Conservation (phyloP, 257 asterid genomes). For the Cruciata laevipes region DNA sequence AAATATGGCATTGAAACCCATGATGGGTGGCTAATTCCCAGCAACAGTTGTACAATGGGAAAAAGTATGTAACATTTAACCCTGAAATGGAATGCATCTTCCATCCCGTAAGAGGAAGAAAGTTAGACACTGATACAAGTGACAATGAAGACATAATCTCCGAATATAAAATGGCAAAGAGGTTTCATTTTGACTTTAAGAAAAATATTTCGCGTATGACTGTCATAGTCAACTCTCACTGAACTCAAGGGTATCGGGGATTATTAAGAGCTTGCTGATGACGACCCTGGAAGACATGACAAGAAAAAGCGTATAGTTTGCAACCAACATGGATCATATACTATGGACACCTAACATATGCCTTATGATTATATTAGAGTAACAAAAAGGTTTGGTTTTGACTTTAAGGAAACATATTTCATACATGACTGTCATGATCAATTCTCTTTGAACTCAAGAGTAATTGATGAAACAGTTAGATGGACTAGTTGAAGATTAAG, state of each 20-base stretch:
- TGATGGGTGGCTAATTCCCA: constrained; percentile 20
- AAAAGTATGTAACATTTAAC: constrained; percentile 8
- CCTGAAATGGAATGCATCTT: constrained; percentile 15
- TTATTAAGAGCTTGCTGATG: not conserved
- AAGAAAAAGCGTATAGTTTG: not conserved
- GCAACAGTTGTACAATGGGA: constrained; percentile 19
- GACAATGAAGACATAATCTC: not conserved
- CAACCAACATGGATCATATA: not conserved
- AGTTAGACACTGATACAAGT: not conserved
- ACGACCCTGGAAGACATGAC: not conserved
- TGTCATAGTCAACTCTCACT: not conserved
- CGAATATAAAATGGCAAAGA: not conserved
- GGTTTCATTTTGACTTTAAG: not conserved
- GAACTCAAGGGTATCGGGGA: not conserved
- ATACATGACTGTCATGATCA: not conserved
- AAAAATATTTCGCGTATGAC: not conserved
- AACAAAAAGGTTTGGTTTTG: not conserved
- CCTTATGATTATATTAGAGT: not conserved
- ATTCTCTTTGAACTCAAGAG: not conserved
- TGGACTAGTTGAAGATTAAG: not conserved
- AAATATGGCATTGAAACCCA: constrained; percentile 23
- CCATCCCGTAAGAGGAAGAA: not conserved
- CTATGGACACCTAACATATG: not conserved
- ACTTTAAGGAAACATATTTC: not conserved
- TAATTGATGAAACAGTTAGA: not conserved